These are phyloP conservation scores for Mortierella sp. DNA, from an alignment of 371 early-diverging fungal genomes.

Conservation along the genomic window DNA sequence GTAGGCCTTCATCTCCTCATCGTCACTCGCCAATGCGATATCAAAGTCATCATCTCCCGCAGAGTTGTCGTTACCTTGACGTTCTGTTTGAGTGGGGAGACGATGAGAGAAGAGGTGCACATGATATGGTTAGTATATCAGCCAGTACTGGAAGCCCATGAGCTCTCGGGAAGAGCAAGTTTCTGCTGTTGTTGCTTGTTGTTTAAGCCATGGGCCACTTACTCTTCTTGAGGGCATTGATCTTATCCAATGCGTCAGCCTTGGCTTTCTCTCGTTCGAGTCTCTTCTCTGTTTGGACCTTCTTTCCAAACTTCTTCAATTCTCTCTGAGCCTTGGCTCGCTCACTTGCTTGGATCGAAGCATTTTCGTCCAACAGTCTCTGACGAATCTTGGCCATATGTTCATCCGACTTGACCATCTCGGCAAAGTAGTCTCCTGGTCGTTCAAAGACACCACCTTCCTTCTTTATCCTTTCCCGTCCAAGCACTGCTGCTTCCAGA, in stretches of 20 bases:
- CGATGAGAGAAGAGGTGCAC: background rate
- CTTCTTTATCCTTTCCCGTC: constrained; percentile 64
- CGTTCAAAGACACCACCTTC: constrained; percentile 81
- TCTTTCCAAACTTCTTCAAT: constrained; percentile 96
- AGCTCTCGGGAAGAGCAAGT: constrained; percentile 8
- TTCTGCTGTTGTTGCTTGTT: too few species aligned
- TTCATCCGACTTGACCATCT: constrained; percentile 95
- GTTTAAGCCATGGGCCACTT: too few species aligned
- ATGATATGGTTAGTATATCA: background rate
- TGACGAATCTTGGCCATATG: constrained; percentile 91
- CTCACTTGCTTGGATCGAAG: constrained; percentile 83
- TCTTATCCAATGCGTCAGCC: constrained; percentile 86
- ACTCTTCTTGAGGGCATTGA: constrained; percentile 90
- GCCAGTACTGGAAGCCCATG: background rate
- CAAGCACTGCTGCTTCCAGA: constrained; percentile 77
- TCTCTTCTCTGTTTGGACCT: constrained; percentile 92
- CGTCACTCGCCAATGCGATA: constrained; percentile 79
- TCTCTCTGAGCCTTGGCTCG: constrained; percentile 88
- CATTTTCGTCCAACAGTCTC: constrained; percentile 84
- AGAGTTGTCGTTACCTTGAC: constrained; percentile 65
- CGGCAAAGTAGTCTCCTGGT: constrained; percentile 94
- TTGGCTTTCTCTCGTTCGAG: constrained; percentile 84
- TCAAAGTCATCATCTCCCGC: constrained; percentile 84
- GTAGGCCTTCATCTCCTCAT: constrained; percentile 54
- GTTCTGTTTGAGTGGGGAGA: constrained; percentile 55